Evolutionary conservation across 2,329 filamentous ascomycete genomes (phyloP), one percentile per base, ranked within the genome.

Genomic region (Dendryphion nanum): DNA sequence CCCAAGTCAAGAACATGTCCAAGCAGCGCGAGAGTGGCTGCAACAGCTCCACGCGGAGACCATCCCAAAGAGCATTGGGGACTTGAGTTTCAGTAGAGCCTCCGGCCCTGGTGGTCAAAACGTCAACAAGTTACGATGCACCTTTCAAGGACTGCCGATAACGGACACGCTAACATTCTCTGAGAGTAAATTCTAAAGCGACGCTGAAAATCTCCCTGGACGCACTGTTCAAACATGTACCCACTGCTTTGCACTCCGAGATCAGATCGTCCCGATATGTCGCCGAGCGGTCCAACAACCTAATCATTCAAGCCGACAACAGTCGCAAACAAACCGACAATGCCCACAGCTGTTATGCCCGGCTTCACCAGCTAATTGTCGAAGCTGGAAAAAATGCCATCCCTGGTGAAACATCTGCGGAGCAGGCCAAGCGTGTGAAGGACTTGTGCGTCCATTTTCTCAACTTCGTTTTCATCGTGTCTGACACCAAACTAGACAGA

Each of bases 91-190:
- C 59, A 82, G 78, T 56, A 72, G 80, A 41, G 82, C 80, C 3
- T 81, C 79, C 36, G 81, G 81, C 3, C 81, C 81, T 14, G 81
- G 81, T 35, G 81, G 81, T 8, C 81, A 84, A 60, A 83, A 84
- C 66, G 81, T 84, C 40, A 84, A 84, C 65, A 84, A 84, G 81
- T 83, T 53, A 45, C n/a, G 10, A 26, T 26, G 23, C 23, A 8
- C 23, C 10, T n/a, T 8, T 10, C 10, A 26, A 26, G n/a, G 10
- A 26, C 10, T 26, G 23, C 23, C 23, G 23, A 26, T 8, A 26
- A 8, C 23, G 23, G 10, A 8, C 23, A n/a, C 23, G n/a, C 23
- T 26, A 26, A n/a, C n/a, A 52, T 7, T 35, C 5, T 26, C 13
- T 39, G 40, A 83, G 81, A 70, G 76, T 82, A 47, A 82, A 80